Evolutionary conservation across 73 alveolate species (phyloP).

Genomic region (Uronychia binucleata): DNA sequence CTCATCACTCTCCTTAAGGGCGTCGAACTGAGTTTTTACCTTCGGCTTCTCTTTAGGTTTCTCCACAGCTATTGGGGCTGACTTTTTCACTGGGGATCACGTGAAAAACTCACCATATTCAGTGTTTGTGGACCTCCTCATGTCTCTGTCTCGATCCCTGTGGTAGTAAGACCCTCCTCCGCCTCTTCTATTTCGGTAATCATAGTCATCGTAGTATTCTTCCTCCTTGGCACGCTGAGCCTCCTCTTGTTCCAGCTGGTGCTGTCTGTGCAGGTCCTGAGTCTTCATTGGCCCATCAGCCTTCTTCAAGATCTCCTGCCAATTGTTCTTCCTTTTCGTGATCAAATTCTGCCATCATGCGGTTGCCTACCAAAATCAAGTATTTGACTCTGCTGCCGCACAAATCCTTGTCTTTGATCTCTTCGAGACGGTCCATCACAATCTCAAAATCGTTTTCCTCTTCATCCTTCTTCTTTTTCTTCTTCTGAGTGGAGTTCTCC

Average conservation of each 20-base stretch:
- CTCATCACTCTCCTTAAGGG: neutral
- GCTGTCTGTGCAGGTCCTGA: slow-evolving; percentile 8
- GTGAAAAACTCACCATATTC: too few relatives aligned
- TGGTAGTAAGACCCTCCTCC: neutral
- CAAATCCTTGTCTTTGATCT: neutral
- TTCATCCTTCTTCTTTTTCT: neutral
- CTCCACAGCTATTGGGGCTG: too few relatives aligned
- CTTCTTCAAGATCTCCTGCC: neutral
- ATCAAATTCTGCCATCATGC: neutral
- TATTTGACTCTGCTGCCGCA: neutral
- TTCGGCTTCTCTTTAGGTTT: neutral
- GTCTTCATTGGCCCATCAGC: slow-evolving; percentile 13
- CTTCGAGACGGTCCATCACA: neutral
- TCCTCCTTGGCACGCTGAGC: neutral
- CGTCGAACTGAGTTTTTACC: too few relatives aligned
- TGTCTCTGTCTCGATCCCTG: neutral
- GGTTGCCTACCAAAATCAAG: neutral
- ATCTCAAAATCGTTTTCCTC: neutral
- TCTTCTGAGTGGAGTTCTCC: neutral
- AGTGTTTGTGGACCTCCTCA: neutral
- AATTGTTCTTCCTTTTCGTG: neutral
- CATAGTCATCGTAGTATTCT: neutral
- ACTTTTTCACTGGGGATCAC: too few relatives aligned
- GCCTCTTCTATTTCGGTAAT: neutral
- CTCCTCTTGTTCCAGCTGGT: neutral